Evolutionary conservation across 257 asterid species (phyloP).

Genomic region (Nicotiana noctiflora): DNA sequence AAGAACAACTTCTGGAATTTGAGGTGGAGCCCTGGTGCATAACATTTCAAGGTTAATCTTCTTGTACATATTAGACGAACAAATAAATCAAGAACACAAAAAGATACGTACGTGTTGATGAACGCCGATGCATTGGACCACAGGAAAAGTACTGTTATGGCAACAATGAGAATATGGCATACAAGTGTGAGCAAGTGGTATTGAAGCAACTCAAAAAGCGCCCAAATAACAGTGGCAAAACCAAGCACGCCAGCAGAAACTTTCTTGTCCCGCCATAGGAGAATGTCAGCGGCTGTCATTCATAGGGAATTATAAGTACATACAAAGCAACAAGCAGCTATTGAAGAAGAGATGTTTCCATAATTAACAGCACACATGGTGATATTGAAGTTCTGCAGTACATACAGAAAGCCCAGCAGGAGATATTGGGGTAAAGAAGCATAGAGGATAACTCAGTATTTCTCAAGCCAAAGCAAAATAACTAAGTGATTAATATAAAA

Average conservation of each 20-base stretch:
- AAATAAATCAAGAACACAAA: not conserved
- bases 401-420: not conserved
- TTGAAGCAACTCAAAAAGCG: constrained; percentile 79
- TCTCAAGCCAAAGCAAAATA: not conserved
- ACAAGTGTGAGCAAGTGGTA: constrained; percentile 79
- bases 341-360: not conserved
- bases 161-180: constrained; percentile 73
- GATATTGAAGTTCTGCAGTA: not conserved
- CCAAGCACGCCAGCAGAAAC: constrained; percentile 72
- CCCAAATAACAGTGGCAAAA: constrained; percentile 75
- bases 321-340: not conserved
- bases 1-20: constrained; percentile 56
- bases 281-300: constrained; percentile 76
- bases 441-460: not conserved
- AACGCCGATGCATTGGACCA: constrained; percentile 77
- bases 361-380: not conserved
- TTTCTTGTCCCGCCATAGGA: constrained; percentile 87
- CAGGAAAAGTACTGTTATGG: constrained; percentile 59
- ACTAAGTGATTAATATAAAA: not conserved
- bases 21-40: constrained; percentile 63
- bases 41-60: constrained; percentile 10
- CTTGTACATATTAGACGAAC: not conserved
- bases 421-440: constrained; percentile 22
- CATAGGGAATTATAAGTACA: not conserved
- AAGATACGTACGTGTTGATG: constrained; percentile 53